Base-by-base conservation (phyloP, 345 rosid genomes). In the Mangifera indica region DNA sequence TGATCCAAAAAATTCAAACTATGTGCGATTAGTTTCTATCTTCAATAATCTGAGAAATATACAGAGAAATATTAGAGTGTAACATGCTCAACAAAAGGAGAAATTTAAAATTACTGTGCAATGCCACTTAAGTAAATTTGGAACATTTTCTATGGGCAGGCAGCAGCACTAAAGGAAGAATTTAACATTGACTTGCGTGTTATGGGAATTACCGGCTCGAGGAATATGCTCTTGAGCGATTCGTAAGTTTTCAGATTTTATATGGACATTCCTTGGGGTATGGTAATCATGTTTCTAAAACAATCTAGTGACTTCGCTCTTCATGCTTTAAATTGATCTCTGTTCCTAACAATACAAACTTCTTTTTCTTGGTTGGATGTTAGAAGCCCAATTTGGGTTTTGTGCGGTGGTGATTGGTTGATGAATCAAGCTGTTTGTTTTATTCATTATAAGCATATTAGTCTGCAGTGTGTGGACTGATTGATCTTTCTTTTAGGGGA, bases 161-260 rank as follows among this genome's bases (percentile, higher is more conserved):
- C 92, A 71, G 96, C 76, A 17, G 83, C 87, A 65, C 98, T 96
- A n/a, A 96, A 96, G 84, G 94, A 93, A 80, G 98, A 93, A 59
- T 96, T 91, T 68, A 96, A 93, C 76, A 96, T 96, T 77, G 99
- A 93, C 80, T 79, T 96, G 81, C 97, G 98, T 69, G 97, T 96
- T 54, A 74, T 96, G 97, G 99, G 99, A 75, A 88, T 96, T 79
- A 87, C 87, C 62, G 88, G 98, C 74, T 85, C 95, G 22, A 85
- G 80, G 61, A 80, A 76, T 61, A 96, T 96, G 99, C 84, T 93
- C 69, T 59, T 96, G 77, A 89, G 91, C 88, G 96, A 93, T 9
- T 77, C 57, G 99, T 96, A 93, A 89, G 98, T 76, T 57, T 67
- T 17, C 61, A 26, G 61, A 37, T 72, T 67, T 48, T 66, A 40